Percentiles rank a stretch among this genome's conserved stretches.
These are phyloP conservation scores for Globisporangium apiculatum DNA, from an alignment of 352 stramenopile species.

Conservation along the genomic window DNA sequence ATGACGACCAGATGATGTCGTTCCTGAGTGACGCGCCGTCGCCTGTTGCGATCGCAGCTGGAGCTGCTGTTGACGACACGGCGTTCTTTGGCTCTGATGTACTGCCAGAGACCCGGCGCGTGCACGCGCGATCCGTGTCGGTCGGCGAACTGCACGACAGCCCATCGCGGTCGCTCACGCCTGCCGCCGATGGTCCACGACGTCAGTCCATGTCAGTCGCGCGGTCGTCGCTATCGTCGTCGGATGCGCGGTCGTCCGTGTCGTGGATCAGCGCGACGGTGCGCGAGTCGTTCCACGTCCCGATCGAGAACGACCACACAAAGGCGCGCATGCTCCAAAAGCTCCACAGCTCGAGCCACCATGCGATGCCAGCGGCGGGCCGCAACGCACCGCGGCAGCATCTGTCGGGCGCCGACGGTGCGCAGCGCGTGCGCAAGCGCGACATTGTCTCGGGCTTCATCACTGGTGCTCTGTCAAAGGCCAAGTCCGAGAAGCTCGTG, in stretches of 20 bases:
- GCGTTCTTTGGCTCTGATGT: conserved; percentile 7
- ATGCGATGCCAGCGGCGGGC: neutral
- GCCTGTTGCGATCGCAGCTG: neutral
- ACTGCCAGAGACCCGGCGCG: neutral
- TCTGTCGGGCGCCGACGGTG: neutral
- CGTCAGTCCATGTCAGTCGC: conserved; percentile 25
- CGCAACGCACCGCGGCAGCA: neutral
- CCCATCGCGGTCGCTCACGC: neutral
- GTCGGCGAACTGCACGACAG: conserved; percentile 7
- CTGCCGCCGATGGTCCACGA: neutral
- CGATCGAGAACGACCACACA: conserved; percentile 55
- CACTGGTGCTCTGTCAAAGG: conserved; percentile 23
- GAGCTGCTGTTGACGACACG: neutral
- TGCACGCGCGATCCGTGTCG: conserved; percentile 9
- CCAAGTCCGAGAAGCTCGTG: conserved; percentile 24
- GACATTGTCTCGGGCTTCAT: conserved; percentile 63
- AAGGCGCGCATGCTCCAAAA: conserved; percentile 61
- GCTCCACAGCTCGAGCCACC: conserved; percentile 38
- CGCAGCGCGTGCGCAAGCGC: conserved; percentile 49
- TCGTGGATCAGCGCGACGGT: conserved; percentile 23
- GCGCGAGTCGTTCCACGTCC: conserved; percentile 35
- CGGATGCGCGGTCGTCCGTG: conserved; percentile 19
- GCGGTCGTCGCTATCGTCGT: conserved; percentile 26
- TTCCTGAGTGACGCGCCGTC: conserved; percentile 27
- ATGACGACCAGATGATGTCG: conserved; percentile 22